phyloP scores from a whole-genome alignment of 495 filamentous ascomycete genomes.

The Penicillium daleae region DNA sequence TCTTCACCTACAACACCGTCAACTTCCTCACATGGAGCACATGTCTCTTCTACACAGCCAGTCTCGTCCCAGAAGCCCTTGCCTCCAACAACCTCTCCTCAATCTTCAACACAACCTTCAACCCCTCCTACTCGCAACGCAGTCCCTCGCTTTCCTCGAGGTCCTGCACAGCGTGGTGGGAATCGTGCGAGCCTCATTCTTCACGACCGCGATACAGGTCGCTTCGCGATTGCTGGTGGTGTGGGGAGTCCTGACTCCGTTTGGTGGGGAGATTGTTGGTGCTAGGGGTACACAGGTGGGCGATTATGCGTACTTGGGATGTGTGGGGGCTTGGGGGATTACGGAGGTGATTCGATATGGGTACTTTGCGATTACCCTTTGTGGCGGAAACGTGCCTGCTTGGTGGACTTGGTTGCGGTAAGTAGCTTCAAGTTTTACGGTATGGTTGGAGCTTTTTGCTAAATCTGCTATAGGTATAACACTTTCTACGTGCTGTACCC shows the following conservation, averaged over 20 bases:
- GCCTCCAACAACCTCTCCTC: conserved; percentile 47
- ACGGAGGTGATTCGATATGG: conserved; percentile 90
- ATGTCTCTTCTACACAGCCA: conserved; percentile 63
- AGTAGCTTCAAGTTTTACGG: conserved; percentile 11
- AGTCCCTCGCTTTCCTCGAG: conserved; percentile 83
- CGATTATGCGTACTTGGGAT: conserved; percentile 49
- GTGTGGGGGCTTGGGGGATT: conserved; percentile 74
- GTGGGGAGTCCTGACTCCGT: conserved; percentile 74
- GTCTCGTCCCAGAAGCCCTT: conserved; percentile 43
- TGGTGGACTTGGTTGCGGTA: conserved; percentile 77
- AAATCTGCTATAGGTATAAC: conserved; percentile 64
- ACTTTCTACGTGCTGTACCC: conserved; percentile 93
- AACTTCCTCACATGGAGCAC: conserved; percentile 75
- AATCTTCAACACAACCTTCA: conserved; percentile 59
- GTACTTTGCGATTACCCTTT: conserved; percentile 79
- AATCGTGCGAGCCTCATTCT: conserved; percentile 79
- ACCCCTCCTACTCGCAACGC: conserved; percentile 75
- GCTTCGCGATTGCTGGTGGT: conserved; percentile 79
- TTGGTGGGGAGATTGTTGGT: conserved; percentile 45
- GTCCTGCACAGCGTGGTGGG: conserved; percentile 75
- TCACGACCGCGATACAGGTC: conserved; percentile 90
- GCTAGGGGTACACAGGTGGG: conserved; percentile 32
- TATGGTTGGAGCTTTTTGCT: conserved; percentile 10
- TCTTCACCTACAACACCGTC: conserved; percentile 80
- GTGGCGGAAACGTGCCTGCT: conserved; percentile 58